These are phyloP conservation scores for Clitocybe nebularis DNA, from an alignment of 1,284 basidiomycete genomes.

Conservation along the genomic window DNA sequence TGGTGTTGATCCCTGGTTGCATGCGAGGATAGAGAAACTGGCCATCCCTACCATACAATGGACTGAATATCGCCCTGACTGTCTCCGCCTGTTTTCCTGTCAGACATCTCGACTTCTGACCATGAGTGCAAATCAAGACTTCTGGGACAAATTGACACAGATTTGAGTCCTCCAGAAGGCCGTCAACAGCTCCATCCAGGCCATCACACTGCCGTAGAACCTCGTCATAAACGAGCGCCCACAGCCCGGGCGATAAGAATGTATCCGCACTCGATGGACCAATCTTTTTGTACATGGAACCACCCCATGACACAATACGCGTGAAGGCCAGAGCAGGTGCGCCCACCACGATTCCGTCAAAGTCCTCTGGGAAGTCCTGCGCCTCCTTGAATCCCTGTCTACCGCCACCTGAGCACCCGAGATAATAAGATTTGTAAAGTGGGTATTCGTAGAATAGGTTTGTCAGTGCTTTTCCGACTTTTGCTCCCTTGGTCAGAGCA, in stretches of 20 bases:
- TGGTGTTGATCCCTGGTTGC: conserved; percentile 10
- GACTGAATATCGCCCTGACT: conserved; percentile 8
- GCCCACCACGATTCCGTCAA: conserved; percentile 12
- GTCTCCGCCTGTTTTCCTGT: conserved; percentile 3
- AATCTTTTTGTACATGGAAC: conserved; percentile 4
- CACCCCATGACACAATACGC: conserved; percentile 2
- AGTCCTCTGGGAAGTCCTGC: conserved; percentile 13
- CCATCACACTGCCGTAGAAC: conserved; percentile 10
- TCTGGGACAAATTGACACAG: conserved; percentile 7
- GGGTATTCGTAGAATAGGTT: conserved; percentile 8
- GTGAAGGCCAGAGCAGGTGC: conserved; percentile 8
- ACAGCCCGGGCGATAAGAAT: conserved; percentile 6
- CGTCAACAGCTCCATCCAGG: conserved; percentile 10
- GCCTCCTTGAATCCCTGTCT: conserved; percentile 9
- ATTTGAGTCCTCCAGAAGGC: conserved; percentile 12
- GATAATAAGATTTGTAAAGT: conserved; percentile 7
- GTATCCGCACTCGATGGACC: conserved; percentile 8
- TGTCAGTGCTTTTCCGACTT: conserved; percentile 11
- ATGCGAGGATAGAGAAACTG: conserved; percentile 11
- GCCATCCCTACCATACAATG: conserved; percentile 6
- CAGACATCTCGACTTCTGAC: background rate
- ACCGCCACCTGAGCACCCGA: conserved; percentile 9
- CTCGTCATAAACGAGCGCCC: conserved; percentile 9
- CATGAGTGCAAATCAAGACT: conserved; percentile 2
- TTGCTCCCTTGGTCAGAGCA: conserved; percentile 6